A percentile compares a stretch with the other conserved stretches of the same genome.
These are phyloP conservation scores for Penicillium freii DNA, from an alignment of 2,329 filamentous ascomycete species.

Conservation along the genomic window DNA sequence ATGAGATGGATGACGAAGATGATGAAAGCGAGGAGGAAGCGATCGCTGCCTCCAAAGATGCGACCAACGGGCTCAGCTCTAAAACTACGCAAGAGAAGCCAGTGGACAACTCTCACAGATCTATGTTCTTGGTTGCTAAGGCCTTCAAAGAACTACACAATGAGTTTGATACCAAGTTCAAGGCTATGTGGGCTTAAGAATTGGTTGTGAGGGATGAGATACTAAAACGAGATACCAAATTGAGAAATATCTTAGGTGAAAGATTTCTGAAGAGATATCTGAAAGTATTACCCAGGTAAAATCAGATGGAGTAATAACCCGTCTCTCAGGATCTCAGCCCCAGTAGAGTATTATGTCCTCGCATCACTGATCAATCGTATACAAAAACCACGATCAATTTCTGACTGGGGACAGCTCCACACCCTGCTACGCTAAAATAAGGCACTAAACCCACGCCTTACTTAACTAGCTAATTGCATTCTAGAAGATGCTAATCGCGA, in stretches of 20 bases:
- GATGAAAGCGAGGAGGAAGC: neutral
- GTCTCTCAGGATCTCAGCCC: neutral
- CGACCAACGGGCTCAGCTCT: neutral
- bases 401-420: neutral
- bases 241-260: neutral
- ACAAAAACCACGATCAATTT: neutral
- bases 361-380: neutral
- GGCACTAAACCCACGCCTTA: too few species aligned
- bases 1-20: slow-evolving; percentile 10
- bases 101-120: slow-evolving; percentile 1
- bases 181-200: slow-evolving; percentile 31
- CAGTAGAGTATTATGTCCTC: neutral
- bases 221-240: neutral
- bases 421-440: too few species aligned
- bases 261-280: neutral
- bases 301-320: neutral
- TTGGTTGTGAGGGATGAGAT: neutral
- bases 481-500: too few species aligned
- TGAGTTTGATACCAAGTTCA: slow-evolving; percentile 39
- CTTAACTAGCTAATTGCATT: too few species aligned
- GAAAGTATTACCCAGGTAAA: neutral
- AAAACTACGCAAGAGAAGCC: slow-evolving; percentile 1
- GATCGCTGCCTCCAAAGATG: neutral
- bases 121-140: slow-evolving; percentile 23
- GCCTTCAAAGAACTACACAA: slow-evolving; percentile 31